Evolutionary conservation across 768 basidiomycete genomes (phyloP), one percentile per base, ranked within the genome.

Genomic region (Xerocomus potaroensis): DNA sequence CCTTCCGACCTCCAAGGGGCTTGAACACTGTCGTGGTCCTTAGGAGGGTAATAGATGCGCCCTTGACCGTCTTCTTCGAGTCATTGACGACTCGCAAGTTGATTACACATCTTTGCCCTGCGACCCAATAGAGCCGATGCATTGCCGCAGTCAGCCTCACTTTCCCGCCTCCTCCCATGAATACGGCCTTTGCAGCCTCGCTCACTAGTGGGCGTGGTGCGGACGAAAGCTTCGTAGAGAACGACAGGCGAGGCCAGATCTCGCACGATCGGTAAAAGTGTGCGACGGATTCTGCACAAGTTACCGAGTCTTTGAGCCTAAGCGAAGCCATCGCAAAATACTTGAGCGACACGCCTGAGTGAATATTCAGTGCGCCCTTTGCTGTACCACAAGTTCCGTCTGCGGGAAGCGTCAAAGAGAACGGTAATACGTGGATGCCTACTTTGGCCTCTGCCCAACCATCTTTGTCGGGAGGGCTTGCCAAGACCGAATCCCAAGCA

Each of bases 251-350:
- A 1, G 91, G 91, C 79, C 83, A 91, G 23, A 94, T 71, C 43
- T 83, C 80, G 63, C 90, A 84, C 37, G 81, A 70, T 8, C 92
- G 81, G 63, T 93, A 95, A 64, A 94, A 92, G 66, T 96, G 92
- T 4, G 91, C 85, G 27, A 94, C 84, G 3, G 87, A 89, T 12
- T 79, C 74, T 54, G 75, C 76, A 22, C 72, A 69, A 4, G 78
- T 78, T 14, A 72, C 66, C 2, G 78, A 58, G 43, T 88, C 81
- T 63, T 84, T 86, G 47, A 94, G 76, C 65, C 85, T 86, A 55
- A 79, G 83, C 42, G 64, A 90, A 81, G 77, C 79, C 70, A 94
- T 84, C 12, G 80, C 83, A 35, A 94, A 87, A 64, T 94, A 93
- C 46, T 78, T 78, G 21, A 94, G 74, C 10, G 73, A 66, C 3